Conservation (phyloP, 805 yeast species). For the Wickerhamomyces xylosicus region DNA sequence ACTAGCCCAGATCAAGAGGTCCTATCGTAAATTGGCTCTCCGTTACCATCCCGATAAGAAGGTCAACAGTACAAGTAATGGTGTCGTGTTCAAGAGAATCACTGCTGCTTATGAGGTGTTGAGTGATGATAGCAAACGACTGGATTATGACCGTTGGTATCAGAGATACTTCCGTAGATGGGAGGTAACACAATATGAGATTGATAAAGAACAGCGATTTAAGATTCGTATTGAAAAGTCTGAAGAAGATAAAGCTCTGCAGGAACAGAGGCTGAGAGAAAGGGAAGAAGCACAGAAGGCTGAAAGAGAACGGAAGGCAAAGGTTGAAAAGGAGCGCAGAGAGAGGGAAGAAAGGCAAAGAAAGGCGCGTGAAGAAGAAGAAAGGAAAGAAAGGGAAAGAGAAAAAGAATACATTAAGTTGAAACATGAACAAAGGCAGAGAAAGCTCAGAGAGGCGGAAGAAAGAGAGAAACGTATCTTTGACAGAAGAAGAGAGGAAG, state of each 20-base stretch:
- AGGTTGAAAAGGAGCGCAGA: slow-evolving; percentile 1
- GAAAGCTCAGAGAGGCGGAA: slow-evolving; percentile 4
- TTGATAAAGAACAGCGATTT: slow-evolving; percentile 1
- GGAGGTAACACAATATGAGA: slow-evolving; percentile 2
- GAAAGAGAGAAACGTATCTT: slow-evolving; percentile 5
- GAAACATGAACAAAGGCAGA: slow-evolving; percentile 1
- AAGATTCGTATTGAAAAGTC: background rate
- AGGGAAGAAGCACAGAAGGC: background rate
- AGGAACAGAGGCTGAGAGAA: too few relatives aligned
- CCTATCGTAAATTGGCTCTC: slow-evolving; percentile 59
- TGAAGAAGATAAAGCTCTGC: slow-evolving; percentile 1
- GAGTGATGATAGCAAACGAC: slow-evolving; percentile 1
- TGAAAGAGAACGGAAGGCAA: slow-evolving; percentile 1
- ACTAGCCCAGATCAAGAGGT: slow-evolving; percentile 41
- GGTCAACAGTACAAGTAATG: slow-evolving; percentile 24
- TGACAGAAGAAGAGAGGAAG: slow-evolving; percentile 9
- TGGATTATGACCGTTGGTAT: slow-evolving; percentile 13
- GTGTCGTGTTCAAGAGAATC: slow-evolving; percentile 10
- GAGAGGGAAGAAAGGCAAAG: slow-evolving; percentile 1
- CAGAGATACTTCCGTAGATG: slow-evolving; percentile 4
- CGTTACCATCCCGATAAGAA: slow-evolving; percentile 61
- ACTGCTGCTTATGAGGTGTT: slow-evolving; percentile 10
- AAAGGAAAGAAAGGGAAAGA: background rate
- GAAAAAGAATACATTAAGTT: background rate
- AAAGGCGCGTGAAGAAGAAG: slow-evolving; percentile 1